Evolutionary conservation across 108 stramenopile species (phyloP), one percentile per base, ranked within the genome.

Genomic region (Craspedostauros australis): DNA sequence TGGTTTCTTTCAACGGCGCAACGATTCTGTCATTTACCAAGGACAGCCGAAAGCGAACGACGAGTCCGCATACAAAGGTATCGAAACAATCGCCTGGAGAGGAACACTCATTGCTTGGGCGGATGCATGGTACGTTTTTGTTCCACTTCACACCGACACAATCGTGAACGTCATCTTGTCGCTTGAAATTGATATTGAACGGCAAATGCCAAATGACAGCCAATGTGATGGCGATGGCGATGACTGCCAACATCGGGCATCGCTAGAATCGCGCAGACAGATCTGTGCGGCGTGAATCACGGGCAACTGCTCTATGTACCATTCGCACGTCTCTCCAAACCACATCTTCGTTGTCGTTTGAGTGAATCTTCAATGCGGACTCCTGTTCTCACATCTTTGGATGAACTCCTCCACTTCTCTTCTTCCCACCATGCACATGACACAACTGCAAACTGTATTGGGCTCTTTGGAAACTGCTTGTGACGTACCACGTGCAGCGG

Each of bases 31-130:
- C 16, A 18, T 80, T 7, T 80, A 76, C 50, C 79, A 80, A 60
- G 72, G 62, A 24, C 42, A 27, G 11, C 19, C 33, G 18, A 52
- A 14, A 6, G 32, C 33, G 11, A 5, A 26, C 5, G 16, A 26
- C 18, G 15, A 15, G 11, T 42, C 32, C 16, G n/a, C 8, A 6
- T 57, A 57, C 41, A 44, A 44, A 19, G 79, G 83, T 12, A 83
- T 91, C 44, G 74, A 85, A 53, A 64, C 70, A 28, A 31, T 91
- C 18, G 61, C 83, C 8, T 91, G 89, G 89, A 67, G 89, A 33
- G 86, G 84, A 19, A 50, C 60, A 2, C 44, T 87, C 26, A 64
- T 86, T 15, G 83, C 84, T 2, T 91, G 85, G 85, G 89, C 86
- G 2, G 89, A 91, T 70, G 74, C 64, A 33, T 61, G 60, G 60